Evolutionary conservation across 2,329 filamentous ascomycete genomes (phyloP), one percentile per base, ranked within the genome.

Genomic region (Alternaria incomplexa): DNA sequence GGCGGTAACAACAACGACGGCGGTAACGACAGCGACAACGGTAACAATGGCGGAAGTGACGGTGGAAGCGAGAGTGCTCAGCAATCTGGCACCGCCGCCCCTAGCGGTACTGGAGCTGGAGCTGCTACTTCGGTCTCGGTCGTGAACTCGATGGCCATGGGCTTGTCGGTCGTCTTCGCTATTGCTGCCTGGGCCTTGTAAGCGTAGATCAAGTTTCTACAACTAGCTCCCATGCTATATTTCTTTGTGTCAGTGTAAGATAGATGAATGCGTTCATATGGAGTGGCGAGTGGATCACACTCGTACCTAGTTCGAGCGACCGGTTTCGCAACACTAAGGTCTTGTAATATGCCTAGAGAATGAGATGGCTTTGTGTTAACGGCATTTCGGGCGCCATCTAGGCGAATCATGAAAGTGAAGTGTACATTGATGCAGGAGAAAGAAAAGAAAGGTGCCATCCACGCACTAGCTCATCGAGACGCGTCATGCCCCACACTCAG

Each of bases 101-200:
- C 58, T 12, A 44, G 47, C 11, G 51, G 56, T 43, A 63, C 59
- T 20, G 63, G 64, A 40, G 68, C 62, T 1, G 64, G 63, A 48
- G 65, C 66, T 25, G 44, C 56, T 32, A 67, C 56, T 17, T 69
- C 71, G 3, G 65, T 72, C 2, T 66, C 70, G 6, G 45, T 65
- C 8, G 58, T 69, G 17, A 73, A 73, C 65, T 67, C 68, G 26
- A 71, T 71, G 65, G 66, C 71, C 26, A 68, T 75, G 65, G 69
- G 60, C 11, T 53, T 75, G 43, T 74, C 73, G 4, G 67, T 71
- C n/a, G 65, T 74, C 53, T 73, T 74, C 25, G 72, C 71, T 13
- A 55, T 66, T 8, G 71, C 70, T 52, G 65, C 68, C 22, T 74
- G 70, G 69, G 65, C 69, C 10, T 62, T 74, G 67, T 76, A 73